Conservation (phyloP, 305 asterid species). For the Solanum chacoense region DNA sequence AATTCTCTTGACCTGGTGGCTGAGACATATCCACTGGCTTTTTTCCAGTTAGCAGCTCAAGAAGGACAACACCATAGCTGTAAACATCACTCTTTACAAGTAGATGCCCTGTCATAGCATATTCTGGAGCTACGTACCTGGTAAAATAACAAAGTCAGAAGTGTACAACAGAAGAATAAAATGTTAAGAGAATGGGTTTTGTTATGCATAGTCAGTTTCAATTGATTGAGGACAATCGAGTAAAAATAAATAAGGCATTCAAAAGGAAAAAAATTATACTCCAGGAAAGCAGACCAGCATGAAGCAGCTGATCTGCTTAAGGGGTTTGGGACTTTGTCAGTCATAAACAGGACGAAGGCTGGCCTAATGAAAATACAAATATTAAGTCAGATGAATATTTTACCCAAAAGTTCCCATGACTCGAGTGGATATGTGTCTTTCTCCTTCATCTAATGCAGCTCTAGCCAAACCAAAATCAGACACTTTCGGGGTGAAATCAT, state of each 20-base stretch:
- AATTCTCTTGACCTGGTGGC: constrained; percentile 85
- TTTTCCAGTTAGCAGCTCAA: constrained; percentile 85
- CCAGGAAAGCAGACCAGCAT: not conserved
- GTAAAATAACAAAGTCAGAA: constrained; percentile 2
- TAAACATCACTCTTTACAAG: constrained; percentile 91
- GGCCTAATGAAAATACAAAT: not conserved
- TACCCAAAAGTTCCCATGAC: constrained; percentile 99
- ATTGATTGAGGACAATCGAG: not conserved
- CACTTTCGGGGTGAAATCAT: constrained; percentile 84
- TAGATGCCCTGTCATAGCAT: constrained; percentile 99
- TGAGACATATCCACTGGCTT: constrained; percentile 96
- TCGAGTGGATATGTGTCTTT: constrained; percentile 82
- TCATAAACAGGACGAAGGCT: not conserved
- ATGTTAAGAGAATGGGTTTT: not conserved
- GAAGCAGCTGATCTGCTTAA: not conserved
- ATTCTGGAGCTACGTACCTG: constrained; percentile 98
- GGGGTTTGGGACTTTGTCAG: not conserved
- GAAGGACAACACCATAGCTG: constrained; percentile 98
- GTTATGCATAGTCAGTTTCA: not conserved
- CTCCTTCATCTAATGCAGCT: constrained; percentile 63
- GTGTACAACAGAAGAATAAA: not conserved
- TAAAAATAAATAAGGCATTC: not conserved
- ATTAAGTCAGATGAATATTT: not conserved
- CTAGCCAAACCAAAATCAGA: constrained; percentile 96
- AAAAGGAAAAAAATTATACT: not conserved